phyloP scores from a whole-genome alignment of 345 rosid genomes.

The Salix caprea region DNA sequence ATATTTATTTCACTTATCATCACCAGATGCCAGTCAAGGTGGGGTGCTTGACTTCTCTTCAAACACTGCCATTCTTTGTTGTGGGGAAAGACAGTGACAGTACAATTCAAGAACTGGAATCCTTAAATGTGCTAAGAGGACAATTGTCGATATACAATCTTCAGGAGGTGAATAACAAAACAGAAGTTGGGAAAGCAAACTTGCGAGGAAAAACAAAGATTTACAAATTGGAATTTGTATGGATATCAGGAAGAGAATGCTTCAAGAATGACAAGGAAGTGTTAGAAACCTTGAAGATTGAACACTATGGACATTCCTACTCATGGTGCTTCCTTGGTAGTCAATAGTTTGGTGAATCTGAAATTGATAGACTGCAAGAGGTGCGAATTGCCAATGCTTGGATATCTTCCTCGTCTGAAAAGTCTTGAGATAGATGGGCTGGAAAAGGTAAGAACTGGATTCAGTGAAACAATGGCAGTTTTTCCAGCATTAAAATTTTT shows the following conservation, averaged over 20 bases:
- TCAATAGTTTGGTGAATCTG: constrained; percentile 3
- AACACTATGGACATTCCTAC: not conserved
- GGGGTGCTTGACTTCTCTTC: constrained; percentile 3
- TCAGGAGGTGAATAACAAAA: constrained; percentile 3
- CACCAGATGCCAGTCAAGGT: constrained; percentile 1
- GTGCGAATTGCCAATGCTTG: constrained; percentile 16
- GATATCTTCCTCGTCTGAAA: constrained; percentile 16
- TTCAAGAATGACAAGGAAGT: constrained; percentile 10
- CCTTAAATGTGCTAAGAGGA: not conserved
- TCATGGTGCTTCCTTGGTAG: not conserved
- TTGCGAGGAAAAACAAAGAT: not conserved
- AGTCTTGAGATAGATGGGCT: not conserved
- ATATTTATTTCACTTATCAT: not conserved
- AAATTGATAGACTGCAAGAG: constrained; percentile 1
- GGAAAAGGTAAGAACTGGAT: not conserved
- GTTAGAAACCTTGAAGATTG: constrained; percentile 6
- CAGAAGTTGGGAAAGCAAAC: constrained; percentile 15
- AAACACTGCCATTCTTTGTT: not conserved
- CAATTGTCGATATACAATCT: not conserved
- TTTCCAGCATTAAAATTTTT: constrained; percentile 21
- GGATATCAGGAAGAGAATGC: not conserved
- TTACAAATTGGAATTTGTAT: not conserved
- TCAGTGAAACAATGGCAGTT: too few species aligned
- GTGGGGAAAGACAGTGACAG: not conserved
- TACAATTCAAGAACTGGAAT: constrained; percentile 1